phyloP scores from a whole-genome alignment of 2,329 filamentous ascomycete species.

The Venturia oleaginea region DNA sequence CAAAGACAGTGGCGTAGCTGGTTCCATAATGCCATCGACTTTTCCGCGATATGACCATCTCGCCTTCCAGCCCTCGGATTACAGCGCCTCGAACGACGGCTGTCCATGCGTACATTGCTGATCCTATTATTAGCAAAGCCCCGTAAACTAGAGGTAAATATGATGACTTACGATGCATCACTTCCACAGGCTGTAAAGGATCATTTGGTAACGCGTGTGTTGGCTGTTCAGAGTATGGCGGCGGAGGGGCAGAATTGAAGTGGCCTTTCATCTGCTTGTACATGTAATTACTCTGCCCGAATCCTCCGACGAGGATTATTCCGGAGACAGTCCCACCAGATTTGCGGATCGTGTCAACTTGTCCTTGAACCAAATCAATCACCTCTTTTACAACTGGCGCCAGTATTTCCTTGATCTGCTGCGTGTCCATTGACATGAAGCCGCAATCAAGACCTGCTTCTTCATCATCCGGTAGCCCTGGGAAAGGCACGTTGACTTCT shows the following conservation, averaged over 20 bases:
- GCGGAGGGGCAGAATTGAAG: conserved; percentile 47
- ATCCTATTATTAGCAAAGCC: not conserved
- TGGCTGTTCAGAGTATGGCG: conserved; percentile 57
- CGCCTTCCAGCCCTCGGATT: conserved; percentile 64
- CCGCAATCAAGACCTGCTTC: conserved; percentile 65
- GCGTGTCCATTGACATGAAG: conserved; percentile 62
- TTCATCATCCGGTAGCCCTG: conserved; percentile 67
- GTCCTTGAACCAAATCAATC: conserved; percentile 33
- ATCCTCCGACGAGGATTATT: conserved; percentile 75
- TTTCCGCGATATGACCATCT: conserved; percentile 67
- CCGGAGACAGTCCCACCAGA: conserved; percentile 41
- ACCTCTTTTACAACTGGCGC: conserved; percentile 60
- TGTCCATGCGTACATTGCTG: conserved; percentile 64
- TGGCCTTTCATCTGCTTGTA: conserved; percentile 62
- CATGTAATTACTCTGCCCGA: conserved; percentile 70
- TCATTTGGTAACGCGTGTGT: conserved; percentile 51
- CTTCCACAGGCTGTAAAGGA: conserved; percentile 55
- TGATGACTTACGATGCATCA: conserved; percentile 53
- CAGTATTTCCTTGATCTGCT: conserved; percentile 64
- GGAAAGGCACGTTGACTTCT: conserved; percentile 71
- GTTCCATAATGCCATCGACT: conserved; percentile 72
- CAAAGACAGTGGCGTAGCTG: conserved; percentile 72
- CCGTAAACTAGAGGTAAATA: not conserved
- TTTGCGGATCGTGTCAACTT: conserved; percentile 32
- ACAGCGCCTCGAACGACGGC: conserved; percentile 72